These are phyloP conservation scores for Tagetes patula DNA, from an alignment of 129 eudicot genomes.

Conservation along the genomic window DNA sequence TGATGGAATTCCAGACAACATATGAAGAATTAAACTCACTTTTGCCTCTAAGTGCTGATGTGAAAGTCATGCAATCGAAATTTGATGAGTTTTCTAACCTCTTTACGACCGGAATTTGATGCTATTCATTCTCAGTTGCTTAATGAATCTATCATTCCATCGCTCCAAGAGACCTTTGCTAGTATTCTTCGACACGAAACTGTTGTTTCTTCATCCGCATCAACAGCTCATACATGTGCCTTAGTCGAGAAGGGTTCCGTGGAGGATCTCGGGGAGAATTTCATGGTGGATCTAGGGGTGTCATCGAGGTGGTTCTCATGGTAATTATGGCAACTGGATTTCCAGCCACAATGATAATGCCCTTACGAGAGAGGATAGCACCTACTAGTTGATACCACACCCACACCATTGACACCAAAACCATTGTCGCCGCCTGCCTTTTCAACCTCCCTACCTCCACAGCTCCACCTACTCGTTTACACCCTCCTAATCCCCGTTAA, in stretches of 20 bases:
- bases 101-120: background rate
- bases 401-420: too few species aligned
- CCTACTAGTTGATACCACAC: too few species aligned
- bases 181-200: background rate
- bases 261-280: background rate
- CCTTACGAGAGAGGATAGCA: too few species aligned
- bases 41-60: background rate
- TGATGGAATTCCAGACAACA: background rate
- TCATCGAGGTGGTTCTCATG: background rate
- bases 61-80: background rate
- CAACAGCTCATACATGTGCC: background rate
- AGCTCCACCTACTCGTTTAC: too few species aligned
- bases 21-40: background rate
- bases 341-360: too few species aligned
- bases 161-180: background rate
- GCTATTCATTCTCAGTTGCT: background rate
- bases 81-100: background rate
- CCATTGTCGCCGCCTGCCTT: too few species aligned
- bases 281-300: background rate
- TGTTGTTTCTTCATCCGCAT: background rate
- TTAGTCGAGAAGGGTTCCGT: background rate
- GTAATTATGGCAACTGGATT: background rate
- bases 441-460: too few species aligned
- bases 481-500: too few species aligned
- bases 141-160: background rate